Base-by-base conservation (phyloP, 305 asterid species). In the Fraxinus platypoda region DNA sequence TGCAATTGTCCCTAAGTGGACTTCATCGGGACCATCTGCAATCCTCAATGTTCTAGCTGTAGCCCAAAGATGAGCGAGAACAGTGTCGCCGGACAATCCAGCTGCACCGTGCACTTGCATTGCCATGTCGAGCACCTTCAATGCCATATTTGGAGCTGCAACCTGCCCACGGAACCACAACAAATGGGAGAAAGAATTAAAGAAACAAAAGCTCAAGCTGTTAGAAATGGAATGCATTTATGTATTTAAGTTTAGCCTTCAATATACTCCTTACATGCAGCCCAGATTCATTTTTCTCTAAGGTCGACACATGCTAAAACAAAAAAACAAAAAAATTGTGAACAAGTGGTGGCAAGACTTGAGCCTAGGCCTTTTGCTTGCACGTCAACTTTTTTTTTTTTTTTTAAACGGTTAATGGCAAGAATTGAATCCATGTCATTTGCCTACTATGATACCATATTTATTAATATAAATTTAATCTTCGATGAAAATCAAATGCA, bases 71-170 rank as follows among this genome's bases (percentile, higher is more conserved):
- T 94, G 98, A 71, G 97, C 84, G 0, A 96, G 92, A 72, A 90
- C 94, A 0, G 98, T 96, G 89, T 96, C 98, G 0, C 95, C 94
- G 0, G 98, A 96, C 82, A 96, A 23, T 71, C 99, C 98, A 6
- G 98, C 98, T 12, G 94, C 99, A 3, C 99, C 99, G 8, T 94
- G 98, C 83, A 96, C 98, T 89, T 96, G 99, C 94, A 96, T 94
- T 6, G 98, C 97, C 88, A 81, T 92, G 87, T 94, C 97, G 23
- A 96, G 94, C 82, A 94, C 98, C 89, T 88, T 91, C 86, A 94
- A 81, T 19, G 97, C 95, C 99, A 94, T 93, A 80, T 87, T 89
- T 6, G 99, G 99, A 79, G 98, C 90, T 9, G 98, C 98, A 26
- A 96, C 97, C 98, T 95, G 88, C 79, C 68, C 83, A 8, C 19